Percentiles rank a stretch among this genome's conserved stretches.
These are phyloP conservation scores for Suhomyces taliae DNA, from an alignment of 1,139 yeast species.

Conservation along the genomic window DNA sequence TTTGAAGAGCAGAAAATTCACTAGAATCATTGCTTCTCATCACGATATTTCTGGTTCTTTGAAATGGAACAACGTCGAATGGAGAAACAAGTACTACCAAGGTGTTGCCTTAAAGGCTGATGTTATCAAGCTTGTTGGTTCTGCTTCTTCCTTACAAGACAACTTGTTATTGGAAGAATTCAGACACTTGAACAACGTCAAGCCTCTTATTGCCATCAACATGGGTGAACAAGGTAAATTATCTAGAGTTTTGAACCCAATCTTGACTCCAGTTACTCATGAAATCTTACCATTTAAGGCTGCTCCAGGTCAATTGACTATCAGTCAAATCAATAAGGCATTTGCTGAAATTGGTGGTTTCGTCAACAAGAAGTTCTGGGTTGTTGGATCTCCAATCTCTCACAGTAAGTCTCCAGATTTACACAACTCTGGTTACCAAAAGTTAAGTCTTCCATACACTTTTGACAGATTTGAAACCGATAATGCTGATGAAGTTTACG, in stretches of 20 bases:
- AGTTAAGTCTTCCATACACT: conserved; percentile 74
- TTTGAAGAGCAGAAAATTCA: conserved; percentile 47
- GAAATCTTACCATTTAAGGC: conserved; percentile 60
- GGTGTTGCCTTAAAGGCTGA: conserved; percentile 71
- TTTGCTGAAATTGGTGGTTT: conserved; percentile 65
- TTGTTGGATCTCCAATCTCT: conserved; percentile 78
- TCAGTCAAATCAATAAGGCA: conserved; percentile 60
- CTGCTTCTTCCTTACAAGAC: conserved; percentile 63
- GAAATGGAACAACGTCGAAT: conserved; percentile 68
- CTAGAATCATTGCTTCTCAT: conserved; percentile 79
- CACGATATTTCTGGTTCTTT: conserved; percentile 66
- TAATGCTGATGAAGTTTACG: conserved; percentile 52
- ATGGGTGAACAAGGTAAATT: conserved; percentile 76
- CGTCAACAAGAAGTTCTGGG: conserved; percentile 58
- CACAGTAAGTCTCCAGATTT: conserved; percentile 88
- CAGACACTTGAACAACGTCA: conserved; percentile 48
- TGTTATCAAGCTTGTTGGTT: conserved; percentile 80
- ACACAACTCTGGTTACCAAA: conserved; percentile 74
- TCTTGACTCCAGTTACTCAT: conserved; percentile 85
- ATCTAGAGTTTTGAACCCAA: conserved; percentile 71
- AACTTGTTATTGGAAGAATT: conserved; percentile 72
- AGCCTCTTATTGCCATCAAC: conserved; percentile 82
- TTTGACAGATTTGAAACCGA: conserved; percentile 70
- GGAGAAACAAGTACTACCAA: conserved; percentile 70
- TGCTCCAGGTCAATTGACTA: conserved; percentile 75